These are phyloP conservation scores for Metschnikowia dekortorum DNA, from an alignment of 805 yeast species.

Conservation along the genomic window DNA sequence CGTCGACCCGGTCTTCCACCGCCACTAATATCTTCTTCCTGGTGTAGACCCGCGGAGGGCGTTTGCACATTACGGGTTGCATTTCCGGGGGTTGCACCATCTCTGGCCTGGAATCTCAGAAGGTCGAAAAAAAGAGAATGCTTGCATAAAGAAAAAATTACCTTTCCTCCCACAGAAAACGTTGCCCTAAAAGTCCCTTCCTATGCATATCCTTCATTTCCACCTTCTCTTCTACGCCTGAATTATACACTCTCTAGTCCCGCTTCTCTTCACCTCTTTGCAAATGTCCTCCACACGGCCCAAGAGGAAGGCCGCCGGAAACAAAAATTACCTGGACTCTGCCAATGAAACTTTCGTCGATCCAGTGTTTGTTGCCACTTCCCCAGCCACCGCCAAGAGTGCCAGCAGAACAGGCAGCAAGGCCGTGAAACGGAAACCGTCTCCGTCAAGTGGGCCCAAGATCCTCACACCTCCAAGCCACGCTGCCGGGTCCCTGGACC, in stretches of 20 bases:
- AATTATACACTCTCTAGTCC: background rate
- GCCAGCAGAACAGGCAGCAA: background rate
- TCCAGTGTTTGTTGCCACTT: background rate
- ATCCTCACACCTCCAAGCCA: slow-evolving; percentile 5
- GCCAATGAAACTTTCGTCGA: slow-evolving; percentile 14
- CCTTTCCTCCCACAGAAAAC: slow-evolving; percentile 1
- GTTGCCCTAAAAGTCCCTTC: background rate
- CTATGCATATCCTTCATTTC: background rate
- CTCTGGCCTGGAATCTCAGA: slow-evolving; percentile 2
- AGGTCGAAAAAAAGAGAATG: slow-evolving; percentile 4
- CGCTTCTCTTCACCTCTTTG: too few species aligned
- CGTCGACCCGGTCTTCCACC: too few species aligned
- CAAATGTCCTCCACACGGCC: slow-evolving; percentile 16
- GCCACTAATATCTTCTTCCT: too few species aligned
- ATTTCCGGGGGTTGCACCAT: background rate
- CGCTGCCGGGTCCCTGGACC: background rate
- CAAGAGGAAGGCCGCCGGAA: slow-evolving; percentile 18
- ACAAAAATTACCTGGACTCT: slow-evolving; percentile 17
- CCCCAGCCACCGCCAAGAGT: slow-evolving; percentile 2
- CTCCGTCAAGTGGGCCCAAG: slow-evolving; percentile 4
- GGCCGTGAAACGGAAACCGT: background rate
- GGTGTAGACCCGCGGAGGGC: too few species aligned
- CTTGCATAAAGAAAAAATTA: slow-evolving; percentile 3
- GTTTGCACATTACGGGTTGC: background rate
- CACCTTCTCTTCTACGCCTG: background rate